Conservation (phyloP, 1,139 yeast species). For the Lipomyces yarrowii region DNA sequence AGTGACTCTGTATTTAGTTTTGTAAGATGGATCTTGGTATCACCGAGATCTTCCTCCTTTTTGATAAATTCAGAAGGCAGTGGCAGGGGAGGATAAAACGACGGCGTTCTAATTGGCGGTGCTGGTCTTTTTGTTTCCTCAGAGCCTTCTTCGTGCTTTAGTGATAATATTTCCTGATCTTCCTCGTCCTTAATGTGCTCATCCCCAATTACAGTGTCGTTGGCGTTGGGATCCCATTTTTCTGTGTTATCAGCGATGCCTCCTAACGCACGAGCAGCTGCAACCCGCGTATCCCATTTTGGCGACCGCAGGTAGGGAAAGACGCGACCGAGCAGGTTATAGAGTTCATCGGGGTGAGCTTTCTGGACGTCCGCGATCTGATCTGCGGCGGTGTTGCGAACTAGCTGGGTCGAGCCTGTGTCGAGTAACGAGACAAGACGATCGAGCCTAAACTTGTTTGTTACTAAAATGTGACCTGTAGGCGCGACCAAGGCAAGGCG, state of each 20-base stretch:
- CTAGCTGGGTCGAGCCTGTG: conserved; percentile 93
- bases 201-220: conserved; percentile 29
- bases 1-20: conserved; percentile 23
- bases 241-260: conserved; percentile 82
- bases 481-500: not conserved
- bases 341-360: conserved; percentile 90
- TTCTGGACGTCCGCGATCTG: conserved; percentile 93
- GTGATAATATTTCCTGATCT: conserved; percentile 13
- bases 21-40: conserved; percentile 32
- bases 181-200: conserved; percentile 38
- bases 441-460: conserved; percentile 23
- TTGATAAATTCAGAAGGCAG: conserved; percentile 36
- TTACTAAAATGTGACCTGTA: not conserved
- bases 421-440: conserved; percentile 56
- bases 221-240: conserved; percentile 80
- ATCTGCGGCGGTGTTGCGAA: conserved; percentile 95
- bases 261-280: conserved; percentile 95
- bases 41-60: conserved; percentile 43
- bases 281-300: conserved; percentile 95
- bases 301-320: conserved; percentile 81
- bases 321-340: conserved; percentile 81
- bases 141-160: conserved; percentile 26
- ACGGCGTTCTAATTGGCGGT: not conserved
- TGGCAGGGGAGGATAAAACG: conserved; percentile 16
- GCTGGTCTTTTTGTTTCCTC: conserved; percentile 28